phyloP scores from a whole-genome alignment of 2,329 filamentous ascomycete genomes.

The Epichloe festucae region DNA sequence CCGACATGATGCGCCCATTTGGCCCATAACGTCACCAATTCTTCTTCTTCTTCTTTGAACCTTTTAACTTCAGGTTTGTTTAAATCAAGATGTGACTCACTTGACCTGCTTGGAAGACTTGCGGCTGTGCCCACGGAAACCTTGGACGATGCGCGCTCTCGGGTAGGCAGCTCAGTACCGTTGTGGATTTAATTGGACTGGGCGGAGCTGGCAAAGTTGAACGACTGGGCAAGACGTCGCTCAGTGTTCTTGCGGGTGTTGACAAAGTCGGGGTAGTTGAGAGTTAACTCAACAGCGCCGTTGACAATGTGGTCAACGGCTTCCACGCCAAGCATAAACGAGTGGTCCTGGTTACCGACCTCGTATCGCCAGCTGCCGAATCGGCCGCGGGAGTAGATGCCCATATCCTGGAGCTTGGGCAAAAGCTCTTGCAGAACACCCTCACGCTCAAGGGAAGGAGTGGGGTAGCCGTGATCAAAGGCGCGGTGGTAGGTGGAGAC shows the following conservation, averaged over 20 bases:
- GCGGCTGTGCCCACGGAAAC: constrained; percentile 17
- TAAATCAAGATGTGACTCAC: constrained; percentile 7
- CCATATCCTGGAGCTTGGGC: constrained; percentile 80
- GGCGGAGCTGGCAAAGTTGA: constrained; percentile 22
- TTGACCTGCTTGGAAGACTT: constrained; percentile 22
- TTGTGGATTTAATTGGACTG: constrained; percentile 19
- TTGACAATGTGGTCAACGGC: constrained; percentile 83
- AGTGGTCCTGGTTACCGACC: constrained; percentile 92
- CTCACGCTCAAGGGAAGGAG: constrained; percentile 87
- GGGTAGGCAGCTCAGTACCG: constrained; percentile 23
- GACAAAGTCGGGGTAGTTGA: constrained; percentile 96
- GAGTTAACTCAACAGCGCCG: constrained; percentile 78
- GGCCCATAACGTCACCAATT: neutral
- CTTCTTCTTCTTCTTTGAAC: neutral
- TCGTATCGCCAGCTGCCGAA: constrained; percentile 99
- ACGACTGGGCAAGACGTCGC: constrained; percentile 31
- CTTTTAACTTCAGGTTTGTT: neutral
- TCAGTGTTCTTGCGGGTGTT: constrained; percentile 56
- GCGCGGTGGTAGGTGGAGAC: constrained; percentile 96
- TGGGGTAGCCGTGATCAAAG: constrained; percentile 98
- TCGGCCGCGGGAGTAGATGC: constrained; percentile 88
- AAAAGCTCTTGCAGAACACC: constrained; percentile 85
- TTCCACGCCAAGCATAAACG: constrained; percentile 93
- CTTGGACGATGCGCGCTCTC: constrained; percentile 19
- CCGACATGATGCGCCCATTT: neutral